Evolutionary conservation across 768 basidiomycete genomes (phyloP), one percentile per base, ranked within the genome.

Genomic region (Phlebiopsis flavidoalba): DNA sequence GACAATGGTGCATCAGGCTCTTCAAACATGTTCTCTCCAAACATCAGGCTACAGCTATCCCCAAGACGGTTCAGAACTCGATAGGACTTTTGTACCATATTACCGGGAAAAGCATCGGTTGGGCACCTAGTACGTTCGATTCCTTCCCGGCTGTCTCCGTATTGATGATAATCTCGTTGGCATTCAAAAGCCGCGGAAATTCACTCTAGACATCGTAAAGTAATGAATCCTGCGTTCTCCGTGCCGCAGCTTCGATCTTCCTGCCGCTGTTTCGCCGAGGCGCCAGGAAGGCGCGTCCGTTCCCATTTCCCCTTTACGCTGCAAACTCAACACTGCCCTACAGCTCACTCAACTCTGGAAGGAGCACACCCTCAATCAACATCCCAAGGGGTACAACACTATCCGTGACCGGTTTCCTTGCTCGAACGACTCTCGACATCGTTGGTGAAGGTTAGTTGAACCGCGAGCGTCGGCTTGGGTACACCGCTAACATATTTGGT

Each of bases 381-480:
- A 83, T 2, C 77, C 80, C 7, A 21, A 70, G 75, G 19, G 60
- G 26, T 26, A 19, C 8, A 31, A 46, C 53, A 46, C 8, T 35
- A 3, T 15, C 40, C 4, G 50, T 64, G 11, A 59, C 61, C 47
- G 58, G 37, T 15, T 81, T 81, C 78, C 61, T 76, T 7, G 69
- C 70, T 15, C 66, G 73, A 2, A 72, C 74, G 0, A 76, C 76
- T 3, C 64, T 77, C 31, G 76, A 77, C 55, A 73, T 72, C n/a
- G 74, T 76, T 26, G 76, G 76, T 0, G 71, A 74, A 66, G 71
- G 76, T 77, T 56, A 21, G 66, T 8, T 56, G 24, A 31, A 11
- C 6, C 6, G 3, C 6, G 22, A 26, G 49, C 22, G 4, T 6
- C 26, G 26, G 26, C 26, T 31, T 31, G 26, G 3, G 26, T n/a